phyloP scores from a whole-genome alignment of 1,284 basidiomycete species.

The Dichomitus squalens region DNA sequence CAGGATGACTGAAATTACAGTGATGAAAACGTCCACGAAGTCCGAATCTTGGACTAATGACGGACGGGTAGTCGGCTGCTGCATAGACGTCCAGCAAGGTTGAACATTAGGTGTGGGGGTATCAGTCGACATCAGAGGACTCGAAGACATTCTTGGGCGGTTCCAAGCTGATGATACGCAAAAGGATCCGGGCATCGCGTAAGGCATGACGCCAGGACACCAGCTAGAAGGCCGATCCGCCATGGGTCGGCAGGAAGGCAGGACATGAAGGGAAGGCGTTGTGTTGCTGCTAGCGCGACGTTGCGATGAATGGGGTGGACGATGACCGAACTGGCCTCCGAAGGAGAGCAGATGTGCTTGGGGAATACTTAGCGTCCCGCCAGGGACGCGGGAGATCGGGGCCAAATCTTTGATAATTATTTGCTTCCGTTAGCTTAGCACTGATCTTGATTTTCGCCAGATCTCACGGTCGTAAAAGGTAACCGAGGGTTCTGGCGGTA shows the following conservation, averaged over 20 bases:
- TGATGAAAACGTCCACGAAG: not conserved
- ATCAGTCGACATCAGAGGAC: constrained; percentile 9
- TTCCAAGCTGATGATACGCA: constrained; percentile 5
- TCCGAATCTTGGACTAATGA: not conserved
- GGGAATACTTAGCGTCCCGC: not conserved
- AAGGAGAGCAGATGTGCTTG: not conserved
- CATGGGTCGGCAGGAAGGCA: not conserved
- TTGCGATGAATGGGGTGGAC: not conserved
- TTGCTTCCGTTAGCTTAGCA: constrained; percentile 16
- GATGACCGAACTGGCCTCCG: not conserved
- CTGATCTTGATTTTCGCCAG: constrained; percentile 8
- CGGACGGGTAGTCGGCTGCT: not conserved
- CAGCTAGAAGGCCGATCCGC: constrained; percentile 1
- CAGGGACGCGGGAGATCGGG: constrained; percentile 2
- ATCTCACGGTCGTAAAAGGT: not conserved
- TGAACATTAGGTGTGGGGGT: not conserved
- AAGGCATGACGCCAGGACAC: not conserved
- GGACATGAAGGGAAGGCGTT: constrained; percentile 13
- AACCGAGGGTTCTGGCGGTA: not conserved
- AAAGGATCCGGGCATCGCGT: constrained; percentile 7
- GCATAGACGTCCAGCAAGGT: constrained; percentile 2
- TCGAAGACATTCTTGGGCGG: constrained; percentile 9
- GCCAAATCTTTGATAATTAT: constrained; percentile 8
- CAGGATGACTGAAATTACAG: not conserved
- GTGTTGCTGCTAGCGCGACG: not conserved